Percentiles rank a stretch among this genome's conserved stretches.
These are phyloP conservation scores for Pseudozyma tsukubaensis DNA, from an alignment of 1,284 basidiomycete species.

Conservation along the genomic window DNA sequence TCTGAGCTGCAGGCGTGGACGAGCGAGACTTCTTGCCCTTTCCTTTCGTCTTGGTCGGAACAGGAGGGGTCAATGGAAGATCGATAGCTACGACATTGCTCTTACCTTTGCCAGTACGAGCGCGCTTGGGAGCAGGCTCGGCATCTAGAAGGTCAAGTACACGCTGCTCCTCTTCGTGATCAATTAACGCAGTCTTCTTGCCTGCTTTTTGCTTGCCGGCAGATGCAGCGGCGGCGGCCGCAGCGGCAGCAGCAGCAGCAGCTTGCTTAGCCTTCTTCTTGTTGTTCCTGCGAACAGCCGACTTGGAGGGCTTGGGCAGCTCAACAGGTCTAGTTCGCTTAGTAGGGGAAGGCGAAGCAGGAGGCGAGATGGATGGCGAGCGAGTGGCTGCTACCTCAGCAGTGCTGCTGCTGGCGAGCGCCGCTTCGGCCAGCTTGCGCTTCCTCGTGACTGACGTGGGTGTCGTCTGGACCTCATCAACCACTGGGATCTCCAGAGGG, in stretches of 20 bases:
- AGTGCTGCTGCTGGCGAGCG: not conserved
- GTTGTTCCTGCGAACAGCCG: slow-evolving; percentile 23
- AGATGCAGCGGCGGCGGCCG: slow-evolving; percentile 10
- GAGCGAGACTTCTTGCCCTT: slow-evolving; percentile 6
- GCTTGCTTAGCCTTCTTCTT: slow-evolving; percentile 28
- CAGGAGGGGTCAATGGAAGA: not conserved
- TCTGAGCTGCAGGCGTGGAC: not conserved
- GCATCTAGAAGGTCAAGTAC: slow-evolving; percentile 18
- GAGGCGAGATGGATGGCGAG: slow-evolving; percentile 33
- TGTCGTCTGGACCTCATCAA: slow-evolving; percentile 3
- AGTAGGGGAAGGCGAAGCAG: slow-evolving; percentile 35
- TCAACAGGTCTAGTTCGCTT: slow-evolving; percentile 17
- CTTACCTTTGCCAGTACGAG: slow-evolving; percentile 2
- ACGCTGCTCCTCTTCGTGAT: slow-evolving; percentile 26
- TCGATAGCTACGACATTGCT: not conserved
- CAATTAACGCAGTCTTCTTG: not conserved
- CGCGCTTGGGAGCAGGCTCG: slow-evolving; percentile 14
- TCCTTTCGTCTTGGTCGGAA: not conserved
- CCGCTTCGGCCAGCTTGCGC: slow-evolving; percentile 13
- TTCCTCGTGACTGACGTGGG: slow-evolving; percentile 14
- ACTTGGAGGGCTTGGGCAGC: slow-evolving; percentile 22
- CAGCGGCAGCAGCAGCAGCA: slow-evolving; percentile 19
- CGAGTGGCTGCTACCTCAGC: not conserved
- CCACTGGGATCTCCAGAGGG: slow-evolving; percentile 1
- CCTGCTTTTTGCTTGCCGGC: slow-evolving; percentile 12